Conservation (phyloP, 1,284 basidiomycete genomes). For the Dichomitus squalens region DNA sequence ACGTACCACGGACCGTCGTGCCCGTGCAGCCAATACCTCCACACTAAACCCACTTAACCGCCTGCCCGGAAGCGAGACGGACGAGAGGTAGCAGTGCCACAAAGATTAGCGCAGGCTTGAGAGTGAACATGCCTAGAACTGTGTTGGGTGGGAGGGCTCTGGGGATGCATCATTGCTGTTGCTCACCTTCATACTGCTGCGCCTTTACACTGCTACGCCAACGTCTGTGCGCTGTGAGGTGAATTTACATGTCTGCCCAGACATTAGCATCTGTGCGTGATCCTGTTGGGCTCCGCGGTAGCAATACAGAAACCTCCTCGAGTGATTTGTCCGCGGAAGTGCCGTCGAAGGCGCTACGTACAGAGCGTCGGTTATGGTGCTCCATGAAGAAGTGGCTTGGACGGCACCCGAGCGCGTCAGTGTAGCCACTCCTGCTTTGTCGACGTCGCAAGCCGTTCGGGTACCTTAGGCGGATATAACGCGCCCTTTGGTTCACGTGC, state of each 20-base stretch:
- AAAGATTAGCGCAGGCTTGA: constrained; percentile 18
- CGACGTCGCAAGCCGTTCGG: neutral
- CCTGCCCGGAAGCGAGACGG: constrained; percentile 35
- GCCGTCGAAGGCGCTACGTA: neutral
- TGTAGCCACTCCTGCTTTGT: neutral
- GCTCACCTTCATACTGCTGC: neutral
- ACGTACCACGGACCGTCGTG: constrained; percentile 41
- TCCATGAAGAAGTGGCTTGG: neutral
- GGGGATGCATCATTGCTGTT: neutral
- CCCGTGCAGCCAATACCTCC: constrained; percentile 40
- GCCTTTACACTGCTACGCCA: neutral
- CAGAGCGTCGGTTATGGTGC: neutral
- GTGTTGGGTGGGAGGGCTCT: neutral
- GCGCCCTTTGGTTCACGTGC: neutral
- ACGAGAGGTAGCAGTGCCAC: constrained; percentile 30
- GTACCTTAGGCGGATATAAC: neutral
- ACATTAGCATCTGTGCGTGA: neutral
- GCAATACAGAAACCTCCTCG: neutral
- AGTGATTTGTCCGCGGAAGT: constrained; percentile 2
- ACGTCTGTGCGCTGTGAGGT: too few relatives aligned
- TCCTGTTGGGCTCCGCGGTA: neutral
- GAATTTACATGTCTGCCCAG: neutral
- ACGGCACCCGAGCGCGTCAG: neutral
- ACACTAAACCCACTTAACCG: constrained; percentile 38
- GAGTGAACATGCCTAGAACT: constrained; percentile 11